Conservation (phyloP, 495 filamentous ascomycete species). For the Parachaetomium inaequale region DNA sequence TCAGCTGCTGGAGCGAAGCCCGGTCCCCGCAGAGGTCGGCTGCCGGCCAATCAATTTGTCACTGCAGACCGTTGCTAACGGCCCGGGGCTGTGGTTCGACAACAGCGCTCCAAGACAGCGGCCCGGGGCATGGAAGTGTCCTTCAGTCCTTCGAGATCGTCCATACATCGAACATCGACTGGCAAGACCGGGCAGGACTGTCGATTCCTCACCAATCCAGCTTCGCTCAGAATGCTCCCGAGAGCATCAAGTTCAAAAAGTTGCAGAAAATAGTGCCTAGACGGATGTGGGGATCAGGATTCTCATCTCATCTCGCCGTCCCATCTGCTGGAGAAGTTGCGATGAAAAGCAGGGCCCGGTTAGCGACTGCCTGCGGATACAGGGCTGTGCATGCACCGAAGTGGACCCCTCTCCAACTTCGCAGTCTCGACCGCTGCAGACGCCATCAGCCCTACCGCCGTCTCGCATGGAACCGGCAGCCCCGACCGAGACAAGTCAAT, state of each 20-base stretch:
- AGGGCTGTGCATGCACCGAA: conserved; percentile 8
- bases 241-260: background rate
- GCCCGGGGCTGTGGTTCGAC: conserved; percentile 22
- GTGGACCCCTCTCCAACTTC: conserved; percentile 6
- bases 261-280: background rate
- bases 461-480: background rate
- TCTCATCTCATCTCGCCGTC: conserved; percentile 1
- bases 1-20: background rate
- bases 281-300: background rate
- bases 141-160: too few species aligned
- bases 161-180: background rate
- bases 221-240: background rate
- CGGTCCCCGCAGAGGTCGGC: background rate
- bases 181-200: background rate
- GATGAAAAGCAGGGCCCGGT: background rate
- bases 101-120: background rate
- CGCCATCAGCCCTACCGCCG: conserved; percentile 11
- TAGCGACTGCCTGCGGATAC: background rate
- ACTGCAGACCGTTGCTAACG: background rate
- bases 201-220: too few species aligned
- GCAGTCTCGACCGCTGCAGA: background rate
- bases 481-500: background rate
- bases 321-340: background rate
- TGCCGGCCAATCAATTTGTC: background rate
- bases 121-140: too few species aligned